Base-by-base conservation (phyloP, 2,329 filamentous ascomycete species). In the Capronia americana region DNA sequence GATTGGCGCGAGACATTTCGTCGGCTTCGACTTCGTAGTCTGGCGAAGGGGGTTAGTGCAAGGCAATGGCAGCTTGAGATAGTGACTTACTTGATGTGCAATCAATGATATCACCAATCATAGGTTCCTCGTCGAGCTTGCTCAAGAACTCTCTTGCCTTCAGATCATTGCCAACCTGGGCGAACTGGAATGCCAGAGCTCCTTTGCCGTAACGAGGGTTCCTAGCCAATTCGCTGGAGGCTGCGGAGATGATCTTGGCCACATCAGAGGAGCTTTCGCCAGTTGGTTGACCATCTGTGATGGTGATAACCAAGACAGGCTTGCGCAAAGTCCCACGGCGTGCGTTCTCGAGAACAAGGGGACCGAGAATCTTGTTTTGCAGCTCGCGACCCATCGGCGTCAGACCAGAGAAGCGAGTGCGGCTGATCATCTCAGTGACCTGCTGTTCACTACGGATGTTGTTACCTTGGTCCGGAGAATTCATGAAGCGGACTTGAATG, bases 401-500 rank as follows among this genome's bases (percentile, higher is more conserved):
- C 55, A 90, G 79, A 11, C 88, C 88, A 72, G 85, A 85, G 81
- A 90, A 90, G 26, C 85, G 82, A 67, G 89, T 85, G 66, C 81
- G 83, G 30, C 79, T 74, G 70, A 90, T 83, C 61, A 90, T 79
- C 62, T 82, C 79, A 61, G 87, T 81, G 50, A 89, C 84, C 72
- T 90, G 86, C 57, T 83, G 80, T 64, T 86, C 84, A 60, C 75
- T 84, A 51, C 81, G 82, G 69, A 90, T 86, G 63, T 83, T 80
- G 71, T 89, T 85, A 38, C 76, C 83, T 72, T 73, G 78, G 71
- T 79, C 76, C 24, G 82, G 79, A 12, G 85, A 85, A 79, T 91
- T 90, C 88, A 91, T 90, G 81, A 90, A 90, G 54, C 88, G 87
- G 46, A 90, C 79, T 30, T 85, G 85, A 68, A 91, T 88, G 50